Evolutionary conservation across 345 rosid genomes (phyloP), one percentile per base, ranked within the genome.

Genomic region (Euphorbia lathyris): DNA sequence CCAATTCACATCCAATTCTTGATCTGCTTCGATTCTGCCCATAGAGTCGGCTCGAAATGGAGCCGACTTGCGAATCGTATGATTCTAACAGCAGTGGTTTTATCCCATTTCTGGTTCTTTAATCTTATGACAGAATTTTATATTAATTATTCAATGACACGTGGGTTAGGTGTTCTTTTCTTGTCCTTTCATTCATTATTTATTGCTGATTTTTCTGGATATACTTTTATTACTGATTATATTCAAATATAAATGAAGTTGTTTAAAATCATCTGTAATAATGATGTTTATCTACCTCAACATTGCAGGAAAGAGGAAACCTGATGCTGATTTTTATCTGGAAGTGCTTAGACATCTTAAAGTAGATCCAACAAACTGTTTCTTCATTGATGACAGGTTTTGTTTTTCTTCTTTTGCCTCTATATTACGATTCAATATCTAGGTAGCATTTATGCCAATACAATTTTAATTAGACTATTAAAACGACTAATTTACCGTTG

Each of bases 321-420:
- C 98, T 70, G 92, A 94, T 76, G 93, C 77, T 63, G 84, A 83
- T 53, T 86, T 85, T 77, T 91, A 82, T 75, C 73, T 78, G 73
- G 88, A 87, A 69, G 92, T 73, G 57, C 74, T 85, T 63, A 69
- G 71, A 65, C 86, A 83, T 72, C 97, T 91, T 51, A 73, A 83
- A 63, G 92, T 91, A 67, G 88, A 94, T 71, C 87, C 98, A 60
- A 70, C 67, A 27, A 77, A 80, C 80, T 91, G 98, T 76, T 72
- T 94, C 66, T 91, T 94, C 75, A 66, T 91, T 56, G 96, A 91
- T 76, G 96, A 91, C 87, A 90, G 96, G 98, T 89, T 69, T 9
- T 60, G 19, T 47, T 26, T 22, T 63, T 66, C 60, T 69, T 62
- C 50, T 57, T 60, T 71, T 14, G 5, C 26, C 72, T 20, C 50